phyloP scores from a whole-genome alignment of 306 rosid species.

The Ceratonia siliqua region DNA sequence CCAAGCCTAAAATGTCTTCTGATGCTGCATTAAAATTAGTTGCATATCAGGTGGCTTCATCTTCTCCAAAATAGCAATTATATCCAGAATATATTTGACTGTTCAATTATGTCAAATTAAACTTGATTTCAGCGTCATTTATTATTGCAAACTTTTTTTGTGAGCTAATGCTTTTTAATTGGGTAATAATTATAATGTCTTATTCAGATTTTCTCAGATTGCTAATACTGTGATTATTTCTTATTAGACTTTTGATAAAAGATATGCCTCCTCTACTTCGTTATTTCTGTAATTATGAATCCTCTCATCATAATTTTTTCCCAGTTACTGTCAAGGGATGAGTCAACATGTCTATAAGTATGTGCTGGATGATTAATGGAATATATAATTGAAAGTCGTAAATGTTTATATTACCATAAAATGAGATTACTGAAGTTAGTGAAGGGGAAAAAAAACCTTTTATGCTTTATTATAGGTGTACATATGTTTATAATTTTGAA shows the following conservation, averaged over 20 bases:
- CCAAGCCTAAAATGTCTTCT: slow-evolving; percentile 79
- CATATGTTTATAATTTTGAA: background rate
- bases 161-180: slow-evolving; percentile 33
- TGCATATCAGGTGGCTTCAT: slow-evolving; percentile 76
- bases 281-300: background rate
- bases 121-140: slow-evolving; percentile 24
- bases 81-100: slow-evolving; percentile 40
- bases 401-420: background rate
- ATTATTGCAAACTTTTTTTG: background rate
- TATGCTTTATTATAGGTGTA: background rate
- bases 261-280: background rate
- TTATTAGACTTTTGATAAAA: background rate
- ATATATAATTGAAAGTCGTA: background rate
- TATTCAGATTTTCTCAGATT: background rate
- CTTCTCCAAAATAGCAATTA: slow-evolving; percentile 60
- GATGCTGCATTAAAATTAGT: slow-evolving; percentile 90
- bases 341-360: background rate
- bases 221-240: background rate
- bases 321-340: background rate
- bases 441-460: slow-evolving; percentile 9
- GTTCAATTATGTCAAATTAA: slow-evolving; percentile 15
- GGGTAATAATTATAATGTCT: slow-evolving; percentile 8
- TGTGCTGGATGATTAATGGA: background rate
- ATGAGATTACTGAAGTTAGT: background rate
- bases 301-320: background rate